Evolutionary conservation across 345 rosid species (phyloP).

Genomic region (Brassica cretica): DNA sequence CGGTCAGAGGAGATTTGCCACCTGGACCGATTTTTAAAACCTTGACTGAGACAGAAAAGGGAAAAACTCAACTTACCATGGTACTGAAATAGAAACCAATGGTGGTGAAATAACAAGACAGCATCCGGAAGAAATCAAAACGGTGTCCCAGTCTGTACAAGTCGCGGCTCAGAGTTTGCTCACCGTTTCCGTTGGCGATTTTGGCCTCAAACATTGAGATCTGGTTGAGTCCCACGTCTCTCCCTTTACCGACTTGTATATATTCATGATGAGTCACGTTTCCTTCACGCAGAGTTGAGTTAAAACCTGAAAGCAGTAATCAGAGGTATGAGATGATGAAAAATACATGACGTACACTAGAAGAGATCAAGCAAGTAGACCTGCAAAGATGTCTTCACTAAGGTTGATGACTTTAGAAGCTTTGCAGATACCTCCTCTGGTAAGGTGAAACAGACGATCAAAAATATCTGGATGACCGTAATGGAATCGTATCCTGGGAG

Average conservation of each 20-base stretch:
- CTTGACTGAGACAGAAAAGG: too few species aligned
- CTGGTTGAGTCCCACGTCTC: conserved; percentile 96
- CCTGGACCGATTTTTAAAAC: too few species aligned
- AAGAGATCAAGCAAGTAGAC: conserved; percentile 15
- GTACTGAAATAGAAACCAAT: conserved; percentile 91
- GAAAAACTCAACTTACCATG: conserved; percentile 47
- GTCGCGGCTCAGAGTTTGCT: conserved; percentile 88
- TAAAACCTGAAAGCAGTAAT: conserved; percentile 55
- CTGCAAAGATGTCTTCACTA: conserved; percentile 92
- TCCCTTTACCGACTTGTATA: conserved; percentile 93
- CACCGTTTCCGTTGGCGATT: conserved; percentile 88
- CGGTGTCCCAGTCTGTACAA: conserved; percentile 80
- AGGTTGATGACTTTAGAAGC: conserved; percentile 85
- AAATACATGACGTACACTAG: not conserved
- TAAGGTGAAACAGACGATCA: conserved; percentile 85
- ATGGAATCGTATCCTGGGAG: conserved; percentile 81
- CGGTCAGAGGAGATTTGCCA: too few species aligned
- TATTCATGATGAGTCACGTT: conserved; percentile 90
- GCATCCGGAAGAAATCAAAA: conserved; percentile 91
- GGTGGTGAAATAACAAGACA: conserved; percentile 81
- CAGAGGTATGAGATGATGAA: conserved; percentile 10
- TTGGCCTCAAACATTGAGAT: conserved; percentile 94
- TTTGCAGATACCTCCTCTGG: conserved; percentile 91
- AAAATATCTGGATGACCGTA: conserved; percentile 96
- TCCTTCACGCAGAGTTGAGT: conserved; percentile 89